Conservation (phyloP, 2,329 filamentous ascomycete genomes). For the Colletotrichum theobromicola region DNA sequence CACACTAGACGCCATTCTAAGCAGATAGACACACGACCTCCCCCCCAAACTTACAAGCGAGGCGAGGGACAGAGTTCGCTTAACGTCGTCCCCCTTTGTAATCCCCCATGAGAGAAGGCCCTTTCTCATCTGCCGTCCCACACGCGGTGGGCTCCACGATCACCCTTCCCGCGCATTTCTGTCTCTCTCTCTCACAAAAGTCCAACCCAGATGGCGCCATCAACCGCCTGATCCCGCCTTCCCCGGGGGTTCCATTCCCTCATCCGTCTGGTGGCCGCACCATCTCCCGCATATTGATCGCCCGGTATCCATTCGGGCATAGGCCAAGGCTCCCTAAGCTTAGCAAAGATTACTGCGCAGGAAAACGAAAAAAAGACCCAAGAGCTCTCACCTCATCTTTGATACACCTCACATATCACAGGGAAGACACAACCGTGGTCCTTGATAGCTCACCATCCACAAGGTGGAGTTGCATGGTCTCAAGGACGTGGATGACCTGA, state of each 20-base stretch:
- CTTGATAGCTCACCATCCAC: neutral
- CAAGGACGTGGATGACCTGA: neutral
- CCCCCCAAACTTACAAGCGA: neutral
- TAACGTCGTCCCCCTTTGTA: neutral
- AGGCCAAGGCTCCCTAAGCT: neutral
- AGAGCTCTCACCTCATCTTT: neutral
- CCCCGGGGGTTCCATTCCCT: neutral
- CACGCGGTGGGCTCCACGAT: neutral
- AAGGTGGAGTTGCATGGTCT: neutral
- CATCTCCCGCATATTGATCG: neutral
- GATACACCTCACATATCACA: neutral
- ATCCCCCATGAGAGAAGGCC: neutral
- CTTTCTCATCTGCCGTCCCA: neutral
- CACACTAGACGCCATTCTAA: neutral
- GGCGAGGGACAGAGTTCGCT: neutral
- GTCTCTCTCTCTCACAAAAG: neutral
- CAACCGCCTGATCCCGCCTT: slow-evolving; percentile 3
- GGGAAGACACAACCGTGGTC: neutral
- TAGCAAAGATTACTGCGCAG: neutral
- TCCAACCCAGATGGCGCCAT: slow-evolving; percentile 2
- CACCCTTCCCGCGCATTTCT: neutral
- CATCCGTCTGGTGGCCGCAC: neutral
- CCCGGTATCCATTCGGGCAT: neutral
- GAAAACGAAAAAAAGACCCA: neutral
- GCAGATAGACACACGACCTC: neutral